Evolutionary conservation across 2,329 filamentous ascomycete species (phyloP), one percentile per base, ranked within the genome.

Genomic region (Furcasterigmium sp.): DNA sequence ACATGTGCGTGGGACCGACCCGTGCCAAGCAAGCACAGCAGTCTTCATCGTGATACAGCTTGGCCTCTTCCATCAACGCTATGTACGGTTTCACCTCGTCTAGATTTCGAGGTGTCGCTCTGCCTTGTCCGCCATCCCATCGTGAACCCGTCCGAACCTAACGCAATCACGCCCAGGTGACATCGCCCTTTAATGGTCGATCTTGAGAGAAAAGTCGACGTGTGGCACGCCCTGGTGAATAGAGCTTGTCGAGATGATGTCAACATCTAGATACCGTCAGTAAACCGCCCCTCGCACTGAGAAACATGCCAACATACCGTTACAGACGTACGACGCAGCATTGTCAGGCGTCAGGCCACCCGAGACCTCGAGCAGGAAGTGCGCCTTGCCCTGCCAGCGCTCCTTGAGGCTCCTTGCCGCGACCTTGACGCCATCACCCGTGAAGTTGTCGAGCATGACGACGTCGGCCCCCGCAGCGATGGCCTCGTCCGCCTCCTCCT

Each of bases 381-480:
- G 74, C 49, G 73, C 74, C 61, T 80, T 82, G 25, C 83, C 85
- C 45, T 76, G 78, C 88, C 89, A 97, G 53, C 82, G 80, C 57
- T 85, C 74, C 69, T 91, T 94, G 51, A 98, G 62, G 53, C 76
- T 82, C 59, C 67, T 75, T 13, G 91, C 87, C 1, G 89, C 89
- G 8, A 75, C 65, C 60, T 82, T 84, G 49, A 96, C 84, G 1
- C 83, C 88, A 1, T 87, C 84, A 1, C 85, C 82, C 0, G 81
- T 83, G 59, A 97, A 98, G 64, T 98, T 98, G 62, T 98, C 93
- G 47, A 98, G 69, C 93, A 98, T 98, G 48, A 98, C 83, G 17
- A 98, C 84, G 62, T 98, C 91, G 0, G 93, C 93, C 1, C 93
- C 93, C 0, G 91, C 91, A 3, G 71, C 79, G 55, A 96, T 91